Evolutionary conservation across 1,284 basidiomycete genomes (phyloP), one percentile per base, ranked within the genome.

Genomic region (Moesziomyces sp.): DNA sequence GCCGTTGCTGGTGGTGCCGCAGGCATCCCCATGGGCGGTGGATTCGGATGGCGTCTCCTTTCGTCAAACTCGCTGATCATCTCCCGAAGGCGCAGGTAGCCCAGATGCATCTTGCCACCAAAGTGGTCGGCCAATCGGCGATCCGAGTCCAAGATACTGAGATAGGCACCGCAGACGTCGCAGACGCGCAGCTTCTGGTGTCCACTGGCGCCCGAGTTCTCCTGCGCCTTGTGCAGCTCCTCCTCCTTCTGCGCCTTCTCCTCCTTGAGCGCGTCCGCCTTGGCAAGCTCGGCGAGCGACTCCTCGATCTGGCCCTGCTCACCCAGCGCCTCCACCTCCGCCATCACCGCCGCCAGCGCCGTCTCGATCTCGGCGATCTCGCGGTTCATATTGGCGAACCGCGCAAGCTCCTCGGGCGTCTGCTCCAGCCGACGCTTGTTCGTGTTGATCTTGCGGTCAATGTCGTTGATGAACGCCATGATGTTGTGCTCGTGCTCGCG

Each of bases 21-120:
- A 14, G 60, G 56, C 66, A 69, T 46, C 2, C 60, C 65, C 74
- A 73, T 67, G 26, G 72, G 66, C 19, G 63, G 57, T 19, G 68
- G 54, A 34, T 64, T 71, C 14, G 64, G 58, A 19, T 73, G 58
- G 21, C 70, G 53, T 28, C 74, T 61, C 46, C 70, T 57, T 40
- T 62, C 66, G 28, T 83, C 77, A 52, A 83, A 96, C 83, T 93
- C 92, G 54, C 87, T 85, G 66, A 99, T 89, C 88, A 97, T 92
- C 86, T 96, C 94, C 58, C 97, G 91, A 72, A 99, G 87, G 86
- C 98, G 94, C 84, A 97, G 93, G 86, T 99, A 99, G 11, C 97
- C 97, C 80, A 99, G 86, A 87, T 99, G 97, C 94, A 99, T 97
- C 94, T 99, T 99, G 79, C 97, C 97, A 86, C 97, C 97, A 86